phyloP scores from a whole-genome alignment of 208 protist species.

The Trypanosoma congolense region DNA sequence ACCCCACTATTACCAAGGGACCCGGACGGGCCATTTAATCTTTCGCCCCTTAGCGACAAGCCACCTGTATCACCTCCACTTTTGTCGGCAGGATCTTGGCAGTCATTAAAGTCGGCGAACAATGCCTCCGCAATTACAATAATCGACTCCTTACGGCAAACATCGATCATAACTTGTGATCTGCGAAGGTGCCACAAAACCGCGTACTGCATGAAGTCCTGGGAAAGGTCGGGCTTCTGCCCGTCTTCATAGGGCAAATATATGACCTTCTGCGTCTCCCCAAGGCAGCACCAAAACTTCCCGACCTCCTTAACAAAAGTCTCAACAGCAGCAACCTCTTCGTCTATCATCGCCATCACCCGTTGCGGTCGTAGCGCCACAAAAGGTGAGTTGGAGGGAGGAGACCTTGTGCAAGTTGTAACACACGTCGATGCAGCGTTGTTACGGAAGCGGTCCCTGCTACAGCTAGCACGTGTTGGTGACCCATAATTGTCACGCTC shows the following conservation, averaged over 20 bases:
- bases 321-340: slow-evolving; percentile 17
- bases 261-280: slow-evolving; percentile 29
- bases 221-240: slow-evolving; percentile 24
- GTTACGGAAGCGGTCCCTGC: background rate
- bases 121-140: slow-evolving; percentile 35
- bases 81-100: background rate
- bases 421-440: background rate
- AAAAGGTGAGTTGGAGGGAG: slow-evolving; percentile 1
- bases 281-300: slow-evolving; percentile 25
- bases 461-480: slow-evolving; percentile 4
- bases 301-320: slow-evolving; percentile 24
- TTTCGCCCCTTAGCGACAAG: background rate
- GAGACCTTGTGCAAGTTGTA: slow-evolving; percentile 2
- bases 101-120: slow-evolving; percentile 20
- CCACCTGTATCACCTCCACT: slow-evolving; percentile 1
- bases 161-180: slow-evolving; percentile 37
- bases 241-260: slow-evolving; percentile 19
- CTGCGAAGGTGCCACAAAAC: slow-evolving; percentile 38
- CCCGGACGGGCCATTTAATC: background rate
- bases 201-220: slow-evolving; percentile 50
- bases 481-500: slow-evolving; percentile 4
- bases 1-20: background rate
- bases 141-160: slow-evolving; percentile 35
- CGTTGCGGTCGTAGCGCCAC: slow-evolving; percentile 20
- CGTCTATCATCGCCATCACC: slow-evolving; percentile 12